A percentile compares a stretch with the other conserved stretches of the same genome.
These are phyloP conservation scores for Fusarium siculi DNA, from an alignment of 2,329 filamentous ascomycete species.

Conservation along the genomic window DNA sequence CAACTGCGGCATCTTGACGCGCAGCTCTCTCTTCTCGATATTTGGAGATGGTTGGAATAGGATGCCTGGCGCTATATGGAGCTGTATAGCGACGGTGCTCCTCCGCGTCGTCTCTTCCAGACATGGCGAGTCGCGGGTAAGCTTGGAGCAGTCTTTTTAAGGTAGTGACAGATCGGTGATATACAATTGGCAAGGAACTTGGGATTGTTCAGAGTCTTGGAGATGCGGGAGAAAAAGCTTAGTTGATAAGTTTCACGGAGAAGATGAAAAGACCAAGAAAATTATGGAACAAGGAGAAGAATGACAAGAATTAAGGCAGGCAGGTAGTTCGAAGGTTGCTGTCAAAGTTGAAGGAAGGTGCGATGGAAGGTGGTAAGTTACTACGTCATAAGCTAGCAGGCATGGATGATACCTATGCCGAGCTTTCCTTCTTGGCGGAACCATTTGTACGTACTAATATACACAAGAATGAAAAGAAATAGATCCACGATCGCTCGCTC, in stretches of 20 bases:
- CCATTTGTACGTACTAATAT: neutral
- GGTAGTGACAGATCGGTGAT: neutral
- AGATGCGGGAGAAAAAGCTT: constrained; percentile 17
- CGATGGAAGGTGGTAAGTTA: constrained; percentile 28
- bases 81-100: constrained; percentile 52
- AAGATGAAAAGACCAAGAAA: neutral
- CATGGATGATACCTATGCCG: constrained; percentile 36
- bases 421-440: constrained; percentile 40
- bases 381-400: constrained; percentile 41
- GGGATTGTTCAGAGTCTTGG: neutral
- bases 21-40: constrained; percentile 60
- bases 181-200: neutral
- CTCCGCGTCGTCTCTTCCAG: constrained; percentile 51
- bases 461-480: constrained; percentile 9
- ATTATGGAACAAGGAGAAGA: neutral
- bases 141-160: neutral
- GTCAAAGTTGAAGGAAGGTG: constrained; percentile 3
- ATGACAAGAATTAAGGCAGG: neutral
- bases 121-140: constrained; percentile 44
- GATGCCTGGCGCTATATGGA: constrained; percentile 56
- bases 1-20: constrained; percentile 53
- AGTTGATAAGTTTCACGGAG: neutral
- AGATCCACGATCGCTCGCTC: constrained; percentile 15
- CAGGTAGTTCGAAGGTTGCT: neutral
- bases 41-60: constrained; percentile 60